A percentile compares a stretch with the other conserved stretches of the same genome.
These are phyloP conservation scores for Mycena amicta DNA, from an alignment of 768 basidiomycete genomes.

Conservation along the genomic window DNA sequence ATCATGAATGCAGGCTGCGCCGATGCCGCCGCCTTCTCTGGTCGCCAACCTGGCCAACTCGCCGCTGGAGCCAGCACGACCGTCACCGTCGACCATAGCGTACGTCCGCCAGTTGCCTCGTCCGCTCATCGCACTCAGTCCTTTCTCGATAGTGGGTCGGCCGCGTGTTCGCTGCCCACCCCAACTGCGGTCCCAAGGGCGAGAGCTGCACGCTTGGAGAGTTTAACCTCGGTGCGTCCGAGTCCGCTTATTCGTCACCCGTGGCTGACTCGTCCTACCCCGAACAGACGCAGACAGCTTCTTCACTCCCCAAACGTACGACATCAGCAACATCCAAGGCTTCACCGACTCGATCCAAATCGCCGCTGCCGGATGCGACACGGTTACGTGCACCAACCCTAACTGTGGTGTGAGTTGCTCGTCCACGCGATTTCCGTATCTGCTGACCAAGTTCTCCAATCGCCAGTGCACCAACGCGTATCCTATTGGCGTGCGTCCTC, in stretches of 20 bases:
- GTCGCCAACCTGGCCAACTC: slow-evolving; percentile 35
- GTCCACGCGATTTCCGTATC: neutral
- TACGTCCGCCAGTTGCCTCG: slow-evolving; percentile 3
- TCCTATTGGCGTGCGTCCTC: slow-evolving; percentile 33
- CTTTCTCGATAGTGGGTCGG: slow-evolving; percentile 40
- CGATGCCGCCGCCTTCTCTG: slow-evolving; percentile 36
- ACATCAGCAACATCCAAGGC: slow-evolving; percentile 47
- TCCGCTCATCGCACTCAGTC: neutral
- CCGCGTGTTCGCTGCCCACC: slow-evolving; percentile 42
- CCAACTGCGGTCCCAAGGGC: slow-evolving; percentile 38
- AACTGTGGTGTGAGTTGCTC: slow-evolving; percentile 33
- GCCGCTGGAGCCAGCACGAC: slow-evolving; percentile 30
- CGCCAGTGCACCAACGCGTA: slow-evolving; percentile 31
- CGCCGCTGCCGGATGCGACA: slow-evolving; percentile 39
- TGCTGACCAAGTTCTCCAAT: neutral
- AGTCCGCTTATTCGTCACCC: slow-evolving; percentile 29
- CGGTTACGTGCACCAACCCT: slow-evolving; percentile 41
- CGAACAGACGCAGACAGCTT: slow-evolving; percentile 21
- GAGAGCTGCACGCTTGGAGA: slow-evolving; percentile 43
- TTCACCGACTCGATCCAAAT: slow-evolving; percentile 42
- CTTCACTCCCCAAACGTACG: slow-evolving; percentile 38
- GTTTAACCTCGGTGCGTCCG: slow-evolving; percentile 40
- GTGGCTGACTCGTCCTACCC: neutral
- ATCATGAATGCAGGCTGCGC: slow-evolving; percentile 24
- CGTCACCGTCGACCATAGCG: slow-evolving; percentile 33